Percentiles rank a stretch among this genome's conserved stretches.
Conservation (phyloP, 1,284 basidiomycete genomes). For the Volvariella volvacea region DNA sequence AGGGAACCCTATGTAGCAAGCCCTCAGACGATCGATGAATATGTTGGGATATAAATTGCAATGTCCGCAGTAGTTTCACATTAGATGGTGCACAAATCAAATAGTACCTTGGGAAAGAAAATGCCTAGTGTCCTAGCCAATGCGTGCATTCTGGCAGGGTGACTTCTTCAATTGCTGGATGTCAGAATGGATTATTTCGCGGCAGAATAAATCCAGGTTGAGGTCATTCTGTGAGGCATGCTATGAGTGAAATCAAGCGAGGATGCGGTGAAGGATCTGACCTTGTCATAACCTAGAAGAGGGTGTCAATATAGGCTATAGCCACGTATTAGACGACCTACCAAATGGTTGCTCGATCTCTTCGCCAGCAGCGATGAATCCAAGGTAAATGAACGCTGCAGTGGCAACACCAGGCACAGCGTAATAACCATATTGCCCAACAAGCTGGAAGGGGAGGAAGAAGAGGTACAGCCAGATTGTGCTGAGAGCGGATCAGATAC, state of each 20-base stretch:
- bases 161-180: constrained; percentile 41
- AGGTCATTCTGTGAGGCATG: constrained; percentile 43
- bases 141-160: constrained; percentile 40
- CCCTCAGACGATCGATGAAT: too few species aligned
- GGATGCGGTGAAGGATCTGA: constrained; percentile 16
- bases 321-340: constrained; percentile 18
- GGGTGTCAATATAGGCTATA: neutral
- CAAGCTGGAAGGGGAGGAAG: constrained; percentile 62
- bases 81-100: too few species aligned
- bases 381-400: constrained; percentile 61
- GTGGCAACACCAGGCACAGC: constrained; percentile 54
- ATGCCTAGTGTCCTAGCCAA: too few species aligned
- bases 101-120: too few species aligned
- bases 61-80: too few species aligned
- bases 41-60: too few species aligned
- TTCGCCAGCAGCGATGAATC: constrained; percentile 58
- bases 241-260: neutral
- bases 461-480: constrained; percentile 66
- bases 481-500: too few species aligned
- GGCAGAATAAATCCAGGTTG: constrained; percentile 56
- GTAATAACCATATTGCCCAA: constrained; percentile 49
- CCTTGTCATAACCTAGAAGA: constrained; percentile 47
- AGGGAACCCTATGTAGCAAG: too few species aligned
- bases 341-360: constrained; percentile 68
- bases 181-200: constrained; percentile 43